These are phyloP conservation scores for Aspergillus wentii DNA, from an alignment of 495 filamentous ascomycete genomes.

Conservation along the genomic window DNA sequence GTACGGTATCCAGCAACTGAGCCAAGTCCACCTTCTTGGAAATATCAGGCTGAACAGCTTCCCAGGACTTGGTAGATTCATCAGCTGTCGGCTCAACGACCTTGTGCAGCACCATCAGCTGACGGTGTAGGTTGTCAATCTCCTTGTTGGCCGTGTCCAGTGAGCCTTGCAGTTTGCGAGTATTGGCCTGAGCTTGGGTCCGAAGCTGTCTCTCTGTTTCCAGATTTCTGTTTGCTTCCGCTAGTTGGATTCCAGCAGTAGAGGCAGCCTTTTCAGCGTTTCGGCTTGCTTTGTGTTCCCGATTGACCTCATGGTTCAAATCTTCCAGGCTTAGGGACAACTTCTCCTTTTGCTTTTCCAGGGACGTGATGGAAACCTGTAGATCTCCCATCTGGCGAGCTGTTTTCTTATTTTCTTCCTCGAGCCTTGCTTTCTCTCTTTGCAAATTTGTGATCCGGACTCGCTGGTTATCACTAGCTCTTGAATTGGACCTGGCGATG, in stretches of 20 bases:
- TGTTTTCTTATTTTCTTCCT: constrained; percentile 78
- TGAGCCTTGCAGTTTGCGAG: constrained; percentile 69
- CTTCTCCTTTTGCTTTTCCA: constrained; percentile 97
- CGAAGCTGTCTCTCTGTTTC: constrained; percentile 88
- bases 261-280: constrained; percentile 92
- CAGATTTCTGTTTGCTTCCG: constrained; percentile 81
- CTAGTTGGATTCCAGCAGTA: constrained; percentile 72
- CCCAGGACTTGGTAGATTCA: constrained; percentile 56
- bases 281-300: constrained; percentile 86
- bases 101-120: constrained; percentile 76
- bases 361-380: constrained; percentile 74
- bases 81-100: constrained; percentile 75
- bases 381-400: constrained; percentile 83
- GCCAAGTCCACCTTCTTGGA: constrained; percentile 73
- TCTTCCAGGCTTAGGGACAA: constrained; percentile 84
- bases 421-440: constrained; percentile 76
- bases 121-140: constrained; percentile 69
- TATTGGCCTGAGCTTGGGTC: constrained; percentile 79
- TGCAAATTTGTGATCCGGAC: constrained; percentile 72
- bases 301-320: constrained; percentile 84
- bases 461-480: constrained; percentile 78
- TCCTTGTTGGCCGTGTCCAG: constrained; percentile 76
- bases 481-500: constrained; percentile 84
- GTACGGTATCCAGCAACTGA: constrained; percentile 82
- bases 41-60: constrained; percentile 54